These are phyloP conservation scores for Rhizopus stolonifer DNA, from an alignment of 371 early-diverging fungal genomes.

Conservation along the genomic window DNA sequence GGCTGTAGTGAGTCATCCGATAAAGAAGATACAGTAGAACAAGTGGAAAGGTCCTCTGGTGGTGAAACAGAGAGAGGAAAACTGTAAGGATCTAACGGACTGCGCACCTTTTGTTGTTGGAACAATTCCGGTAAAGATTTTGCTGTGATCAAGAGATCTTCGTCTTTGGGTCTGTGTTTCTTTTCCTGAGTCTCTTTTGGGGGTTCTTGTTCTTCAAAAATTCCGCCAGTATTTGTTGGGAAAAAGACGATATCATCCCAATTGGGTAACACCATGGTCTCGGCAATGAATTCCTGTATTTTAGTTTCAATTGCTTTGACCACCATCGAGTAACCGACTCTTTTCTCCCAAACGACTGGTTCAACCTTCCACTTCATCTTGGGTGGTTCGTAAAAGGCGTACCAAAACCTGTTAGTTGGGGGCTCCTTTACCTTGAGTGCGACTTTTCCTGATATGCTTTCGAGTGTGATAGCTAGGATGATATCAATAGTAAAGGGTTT, in stretches of 20 bases:
- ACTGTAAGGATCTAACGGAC: not conserved
- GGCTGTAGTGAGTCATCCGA: slow-evolving; percentile 10
- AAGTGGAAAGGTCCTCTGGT: not conserved
- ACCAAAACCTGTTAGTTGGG: slow-evolving; percentile 88
- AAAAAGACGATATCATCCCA: slow-evolving; percentile 91
- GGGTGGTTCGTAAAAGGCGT: slow-evolving; percentile 84
- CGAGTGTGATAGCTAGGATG: slow-evolving; percentile 74
- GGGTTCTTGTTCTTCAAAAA: slow-evolving; percentile 38
- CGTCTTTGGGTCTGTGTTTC: slow-evolving; percentile 9
- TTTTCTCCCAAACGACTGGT: slow-evolving; percentile 85
- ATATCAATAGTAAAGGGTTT: slow-evolving; percentile 75
- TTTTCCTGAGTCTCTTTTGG: not conserved
- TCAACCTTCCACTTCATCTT: slow-evolving; percentile 79
- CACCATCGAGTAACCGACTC: slow-evolving; percentile 76
- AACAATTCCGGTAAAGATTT: slow-evolving; percentile 32
- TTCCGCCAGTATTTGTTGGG: slow-evolving; percentile 61
- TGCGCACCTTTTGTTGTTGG: not conserved
- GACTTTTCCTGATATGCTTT: slow-evolving; percentile 70
- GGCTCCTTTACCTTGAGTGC: slow-evolving; percentile 80
- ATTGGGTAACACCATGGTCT: slow-evolving; percentile 84
- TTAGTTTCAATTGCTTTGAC: slow-evolving; percentile 83
- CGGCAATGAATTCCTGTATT: slow-evolving; percentile 79
- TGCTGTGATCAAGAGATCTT: slow-evolving; percentile 21
- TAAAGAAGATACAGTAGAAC: slow-evolving; percentile 1
- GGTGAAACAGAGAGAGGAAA: slow-evolving; percentile 12